These are phyloP conservation scores for Exophiala phaeomuriformis DNA, from an alignment of 2,329 filamentous ascomycete species.

Conservation along the genomic window DNA sequence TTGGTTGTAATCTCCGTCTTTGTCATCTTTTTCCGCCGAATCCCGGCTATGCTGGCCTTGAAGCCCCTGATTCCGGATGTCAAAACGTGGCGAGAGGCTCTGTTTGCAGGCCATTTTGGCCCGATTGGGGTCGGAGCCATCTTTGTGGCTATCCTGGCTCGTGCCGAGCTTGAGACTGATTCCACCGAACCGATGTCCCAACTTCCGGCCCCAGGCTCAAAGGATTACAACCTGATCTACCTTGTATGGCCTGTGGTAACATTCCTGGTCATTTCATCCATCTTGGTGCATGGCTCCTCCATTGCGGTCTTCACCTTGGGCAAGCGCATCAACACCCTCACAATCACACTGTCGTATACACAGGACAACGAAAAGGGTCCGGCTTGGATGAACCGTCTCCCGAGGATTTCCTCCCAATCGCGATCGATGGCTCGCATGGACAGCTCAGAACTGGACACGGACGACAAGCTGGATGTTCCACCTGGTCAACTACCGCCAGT, in stretches of 20 bases:
- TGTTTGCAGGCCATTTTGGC: constrained; percentile 95
- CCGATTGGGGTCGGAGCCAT: constrained; percentile 96
- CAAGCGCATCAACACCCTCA: constrained; percentile 95
- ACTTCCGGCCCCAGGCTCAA: constrained; percentile 42
- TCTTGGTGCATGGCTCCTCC: constrained; percentile 94
- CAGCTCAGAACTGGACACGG: constrained; percentile 31
- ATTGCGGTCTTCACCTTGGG: constrained; percentile 95
- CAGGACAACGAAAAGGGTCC: constrained; percentile 79
- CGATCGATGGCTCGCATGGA: constrained; percentile 74
- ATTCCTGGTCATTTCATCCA: constrained; percentile 89
- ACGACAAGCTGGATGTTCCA: constrained; percentile 54
- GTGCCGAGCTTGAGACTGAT: constrained; percentile 78
- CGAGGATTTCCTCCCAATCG: constrained; percentile 73
- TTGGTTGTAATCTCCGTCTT: constrained; percentile 89
- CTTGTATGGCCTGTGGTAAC: constrained; percentile 94
- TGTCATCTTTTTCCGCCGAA: constrained; percentile 90
- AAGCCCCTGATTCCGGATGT: constrained; percentile 94
- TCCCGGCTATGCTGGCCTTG: constrained; percentile 84
- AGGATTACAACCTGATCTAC: constrained; percentile 65
- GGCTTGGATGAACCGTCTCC: constrained; percentile 90
- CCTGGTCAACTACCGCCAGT: constrained; percentile 66
- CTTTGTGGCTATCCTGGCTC: constrained; percentile 85
- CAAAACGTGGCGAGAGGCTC: constrained; percentile 94
- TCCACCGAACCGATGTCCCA: constrained; percentile 67
- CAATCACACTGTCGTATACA: constrained; percentile 93